These are phyloP conservation scores for Aureobasidium sp. DNA, from an alignment of 2,329 filamentous ascomycete species.

Conservation along the genomic window DNA sequence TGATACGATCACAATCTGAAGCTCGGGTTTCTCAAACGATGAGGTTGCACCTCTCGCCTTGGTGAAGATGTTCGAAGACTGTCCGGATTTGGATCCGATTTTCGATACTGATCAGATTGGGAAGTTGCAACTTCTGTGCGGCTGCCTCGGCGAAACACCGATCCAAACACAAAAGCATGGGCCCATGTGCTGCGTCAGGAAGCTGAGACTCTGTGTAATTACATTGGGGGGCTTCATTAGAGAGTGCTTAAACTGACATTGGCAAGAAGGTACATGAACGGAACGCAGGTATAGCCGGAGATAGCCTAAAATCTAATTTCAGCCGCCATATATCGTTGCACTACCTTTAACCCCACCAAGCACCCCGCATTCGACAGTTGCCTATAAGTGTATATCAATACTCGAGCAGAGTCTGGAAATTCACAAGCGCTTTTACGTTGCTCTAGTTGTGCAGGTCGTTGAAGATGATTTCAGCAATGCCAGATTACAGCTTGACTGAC, in stretches of 20 bases:
- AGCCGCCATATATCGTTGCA: background rate
- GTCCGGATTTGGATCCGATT: no score
- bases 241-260: no score
- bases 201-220: background rate
- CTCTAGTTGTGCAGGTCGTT: no score
- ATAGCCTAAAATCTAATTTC: slow-evolving; percentile 5
- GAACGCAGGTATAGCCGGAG: background rate
- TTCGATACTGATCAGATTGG: background rate
- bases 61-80: background rate
- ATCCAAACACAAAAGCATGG: background rate
- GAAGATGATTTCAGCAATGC: background rate
- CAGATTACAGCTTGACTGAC: slow-evolving; percentile 32
- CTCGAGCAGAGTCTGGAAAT: background rate
- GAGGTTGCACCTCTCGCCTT: no score
- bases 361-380: background rate
- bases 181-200: background rate
- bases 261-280: no score
- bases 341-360: background rate
- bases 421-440: no score
- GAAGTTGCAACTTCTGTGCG: background rate
- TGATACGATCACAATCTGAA: background rate
- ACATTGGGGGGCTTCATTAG: background rate
- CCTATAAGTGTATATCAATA: background rate
- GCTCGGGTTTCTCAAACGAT: no score
- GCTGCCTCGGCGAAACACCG: background rate